Evolutionary conservation across 2,329 filamentous ascomycete genomes (phyloP), one percentile per base, ranked within the genome.

Genomic region (Penicillium expansum): DNA sequence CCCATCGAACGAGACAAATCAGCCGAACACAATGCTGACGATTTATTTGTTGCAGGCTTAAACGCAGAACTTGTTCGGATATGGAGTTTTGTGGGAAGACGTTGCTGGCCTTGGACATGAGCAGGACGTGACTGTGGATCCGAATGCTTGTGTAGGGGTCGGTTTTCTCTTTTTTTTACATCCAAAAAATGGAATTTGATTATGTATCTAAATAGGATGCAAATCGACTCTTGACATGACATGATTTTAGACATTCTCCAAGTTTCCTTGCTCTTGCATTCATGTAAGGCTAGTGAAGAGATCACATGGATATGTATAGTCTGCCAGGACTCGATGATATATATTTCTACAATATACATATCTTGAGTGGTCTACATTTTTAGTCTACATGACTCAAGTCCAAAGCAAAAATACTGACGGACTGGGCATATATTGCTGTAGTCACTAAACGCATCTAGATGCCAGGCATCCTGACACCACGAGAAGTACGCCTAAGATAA

Each of bases 191-290:
- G 69, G 66, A 66, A 64, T 59, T 68, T 66, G 68, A 70, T 70
- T 67, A 64, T 75, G 72, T 74, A 75, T 73, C 72, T 73, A 74
- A 74, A 68, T 68, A 63, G 68, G 64, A 74, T 74, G 71, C 70
- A 72, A 68, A 70, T 71, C 67, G 66, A 69, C 67, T 67, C 67
- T 71, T 73, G 69, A 69, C 64, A 71, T 73, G 70, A 71, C 69
- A 72, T 72, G 70, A 72, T 58, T 61, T 33, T 60, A 57, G 49
- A 62, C 51, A 52, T 57, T 37, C 57, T 56, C 49, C 49, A 52
- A 5, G 39, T 2, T 39, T 49, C n/a, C 57, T 43, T 51, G 38
- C 50, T 55, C 48, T 41, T 37, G 42, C 48, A 52, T 43, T 33
- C 30, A 24, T 37, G 41, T 47, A 44, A 30, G 41, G 24, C 38